phyloP scores from a whole-genome alignment of 768 basidiomycete genomes.

The Kwoniella newhampshirensis region DNA sequence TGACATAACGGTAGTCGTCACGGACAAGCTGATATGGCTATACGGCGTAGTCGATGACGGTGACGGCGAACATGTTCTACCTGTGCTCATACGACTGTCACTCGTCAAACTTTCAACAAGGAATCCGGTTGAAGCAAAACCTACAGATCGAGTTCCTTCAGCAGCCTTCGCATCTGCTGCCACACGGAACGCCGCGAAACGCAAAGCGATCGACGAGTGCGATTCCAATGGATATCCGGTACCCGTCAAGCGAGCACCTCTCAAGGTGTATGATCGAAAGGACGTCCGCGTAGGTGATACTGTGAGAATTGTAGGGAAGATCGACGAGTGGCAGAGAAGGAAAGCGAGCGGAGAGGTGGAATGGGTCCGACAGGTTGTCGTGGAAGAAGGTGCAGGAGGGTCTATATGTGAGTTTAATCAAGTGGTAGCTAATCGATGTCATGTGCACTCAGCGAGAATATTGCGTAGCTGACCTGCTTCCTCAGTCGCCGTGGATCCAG shows the following conservation, averaged over 20 bases:
- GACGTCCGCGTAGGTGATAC: constrained; percentile 44
- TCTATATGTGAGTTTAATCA: constrained; percentile 31
- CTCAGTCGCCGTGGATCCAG: constrained; percentile 37
- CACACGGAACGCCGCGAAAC: constrained; percentile 16
- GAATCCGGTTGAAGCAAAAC: neutral
- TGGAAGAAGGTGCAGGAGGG: constrained; percentile 36
- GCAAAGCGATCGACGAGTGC: constrained; percentile 17
- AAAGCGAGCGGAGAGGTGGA: constrained; percentile 21
- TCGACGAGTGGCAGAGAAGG: constrained; percentile 40
- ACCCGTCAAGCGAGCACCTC: constrained; percentile 1
- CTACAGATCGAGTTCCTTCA: neutral
- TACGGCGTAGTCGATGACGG: constrained; percentile 42
- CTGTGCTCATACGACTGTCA: constrained; percentile 21
- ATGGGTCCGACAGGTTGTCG: constrained; percentile 38
- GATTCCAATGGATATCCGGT: neutral
- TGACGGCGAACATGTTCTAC: constrained; percentile 36
- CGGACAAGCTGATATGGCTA: neutral
- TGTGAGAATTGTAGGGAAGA: constrained; percentile 35
- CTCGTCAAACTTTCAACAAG: neutral
- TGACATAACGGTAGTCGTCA: neutral
- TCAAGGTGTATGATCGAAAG: constrained; percentile 23
- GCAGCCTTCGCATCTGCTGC: constrained; percentile 7
- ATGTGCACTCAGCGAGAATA: neutral
- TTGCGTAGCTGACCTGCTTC: neutral
- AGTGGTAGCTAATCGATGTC: neutral